Base-by-base conservation (phyloP, 805 yeast genomes). In the Wickerhamomyces alni region DNA sequence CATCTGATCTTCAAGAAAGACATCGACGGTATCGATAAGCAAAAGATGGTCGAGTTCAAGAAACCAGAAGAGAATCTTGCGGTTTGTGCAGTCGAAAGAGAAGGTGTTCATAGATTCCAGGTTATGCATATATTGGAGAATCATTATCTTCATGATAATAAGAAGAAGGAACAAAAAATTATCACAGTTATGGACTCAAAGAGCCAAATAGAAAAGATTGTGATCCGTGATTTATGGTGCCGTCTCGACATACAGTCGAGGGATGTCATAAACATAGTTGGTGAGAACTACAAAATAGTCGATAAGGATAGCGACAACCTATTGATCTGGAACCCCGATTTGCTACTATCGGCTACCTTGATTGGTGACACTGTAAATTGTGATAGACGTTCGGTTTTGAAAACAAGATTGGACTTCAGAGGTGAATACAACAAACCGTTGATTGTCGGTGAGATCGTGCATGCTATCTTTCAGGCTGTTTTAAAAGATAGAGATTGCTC, bases 321-420 rank as follows among this genome's bases (percentile, higher is more conserved):
- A n/a, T 59, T 89, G 22, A 71, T 91, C 17, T 73, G 93, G 72
- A 75, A 84, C 47, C 99, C 99, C 0, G 98, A 93, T 55, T 62
- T 76, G 4, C 61, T 93, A 11, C 62, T 91, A 0, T 76, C 96
- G 0, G 88, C 96, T 2, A 93, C 98, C 0, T 65, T 81, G 4
- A 74, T 88, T 1, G 82, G 96, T 1, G 83, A 83, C 31, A 81
- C 91, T 2, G 63, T 87, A 24, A 69, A 66, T 16, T 93, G 99
- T 55, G 66, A 77, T 24, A 65, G 99, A 40, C 75, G 80, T 42
- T 76, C 91, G 0, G 79, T 86, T 0, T 58, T 91, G 4, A 64
- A 67, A 25, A 67, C 72, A 22, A 65, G 80, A 33, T 65, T 84
- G 30, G 67, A 70, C 17, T 74, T 77, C 33, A 81, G 85, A 0